Base-by-base conservation (phyloP, 2,329 filamentous ascomycete genomes). In the Hirsutella thompsonii region DNA sequence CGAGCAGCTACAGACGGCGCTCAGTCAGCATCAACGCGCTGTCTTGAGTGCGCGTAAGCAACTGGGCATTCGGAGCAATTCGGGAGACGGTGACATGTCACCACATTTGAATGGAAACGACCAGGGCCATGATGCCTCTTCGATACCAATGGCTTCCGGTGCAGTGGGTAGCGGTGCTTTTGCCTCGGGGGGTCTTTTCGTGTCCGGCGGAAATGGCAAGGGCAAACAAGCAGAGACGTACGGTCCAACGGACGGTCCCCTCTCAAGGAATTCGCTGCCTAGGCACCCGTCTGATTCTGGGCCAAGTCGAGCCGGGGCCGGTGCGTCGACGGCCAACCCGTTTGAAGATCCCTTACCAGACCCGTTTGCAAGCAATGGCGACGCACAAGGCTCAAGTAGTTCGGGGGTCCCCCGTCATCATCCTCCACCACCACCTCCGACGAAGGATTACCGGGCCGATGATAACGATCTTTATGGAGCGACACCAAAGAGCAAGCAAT, bases 21-120 rank as follows among this genome's bases (percentile, higher is more conserved):
- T 90, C 33, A 92, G 79, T 47, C 80, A 87, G 55, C 86, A 95
- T 59, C 86, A 94, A 60, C 79, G 88, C 41, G 82, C 87, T 9
- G 67, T 93, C 33, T 62, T 81, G n/a, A 70, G 69, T 44, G 75
- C 77, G 3, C 66, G 72, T 46, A 80, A 79, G 53, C 64, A 70
- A 30, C 58, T 73, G 4, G 70, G 71, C 19, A 51, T 58, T 19
- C 50, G 54, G 11, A 55, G 54, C 26, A 52, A 52, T 13, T 55
- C 55, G 14, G 45, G 51, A 10, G 53, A 54, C 10, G 47, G 52
- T 3, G 53, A 56, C 8, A 49, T 53, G 41, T 54, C 44, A 49
- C 52, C 38, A 42, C 38, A 40, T 28, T 44, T 39, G 29, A 36
- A 34, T 50, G 62, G 40, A 53, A 62, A 52, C 43, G 55, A 47